phyloP scores from a whole-genome alignment of 1,139 yeast genomes.

The Saccharomycopsis phalli region DNA sequence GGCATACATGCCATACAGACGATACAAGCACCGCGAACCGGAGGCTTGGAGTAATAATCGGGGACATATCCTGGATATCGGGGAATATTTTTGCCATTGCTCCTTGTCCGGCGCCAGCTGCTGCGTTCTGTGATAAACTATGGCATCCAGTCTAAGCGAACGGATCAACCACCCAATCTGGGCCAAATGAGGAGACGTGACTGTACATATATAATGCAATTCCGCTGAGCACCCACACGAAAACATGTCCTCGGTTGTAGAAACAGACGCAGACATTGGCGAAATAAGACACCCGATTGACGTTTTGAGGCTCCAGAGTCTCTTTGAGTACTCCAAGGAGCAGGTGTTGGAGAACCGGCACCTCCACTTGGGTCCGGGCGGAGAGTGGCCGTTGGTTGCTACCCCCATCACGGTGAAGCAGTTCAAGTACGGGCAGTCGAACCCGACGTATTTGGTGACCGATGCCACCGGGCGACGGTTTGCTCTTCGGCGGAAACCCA shows the following conservation, averaged over 20 bases:
- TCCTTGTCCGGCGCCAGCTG: too few relatives aligned
- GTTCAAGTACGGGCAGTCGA: conserved; percentile 59
- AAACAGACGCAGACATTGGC: conserved; percentile 30
- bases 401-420: conserved; percentile 35
- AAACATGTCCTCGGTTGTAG: conserved; percentile 23
- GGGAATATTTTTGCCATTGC: too few relatives aligned
- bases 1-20: too few relatives aligned
- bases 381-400: conserved; percentile 20
- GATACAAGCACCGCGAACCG: too few relatives aligned
- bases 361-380: conserved; percentile 19
- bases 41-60: too few relatives aligned
- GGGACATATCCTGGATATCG: too few relatives aligned
- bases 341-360: conserved; percentile 17
- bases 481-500: conserved; percentile 55
- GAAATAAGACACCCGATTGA: conserved; percentile 34
- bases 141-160: too few relatives aligned
- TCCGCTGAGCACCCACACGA: too few relatives aligned
- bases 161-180: too few relatives aligned
- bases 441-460: conserved; percentile 50
- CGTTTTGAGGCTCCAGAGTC: conserved; percentile 28
- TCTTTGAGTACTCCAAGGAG: conserved; percentile 21
- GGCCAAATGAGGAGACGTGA: too few relatives aligned
- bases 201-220: too few relatives aligned
- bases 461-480: conserved; percentile 36
- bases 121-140: too few relatives aligned